These are phyloP conservation scores for Raphanus hybrid DNA, from an alignment of 441 rosid species.

Conservation along the genomic window DNA sequence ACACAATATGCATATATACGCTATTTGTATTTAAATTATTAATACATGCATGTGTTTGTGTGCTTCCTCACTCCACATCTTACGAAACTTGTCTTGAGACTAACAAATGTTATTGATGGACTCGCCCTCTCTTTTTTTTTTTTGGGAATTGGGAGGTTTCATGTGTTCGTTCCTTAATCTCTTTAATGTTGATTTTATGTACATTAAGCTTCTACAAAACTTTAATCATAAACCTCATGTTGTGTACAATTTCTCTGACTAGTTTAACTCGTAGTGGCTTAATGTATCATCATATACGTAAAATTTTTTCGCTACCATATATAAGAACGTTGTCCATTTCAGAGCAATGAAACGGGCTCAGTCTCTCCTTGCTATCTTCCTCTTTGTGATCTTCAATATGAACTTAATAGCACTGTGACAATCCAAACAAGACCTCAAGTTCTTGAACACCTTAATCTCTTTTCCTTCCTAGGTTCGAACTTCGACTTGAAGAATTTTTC, in stretches of 20 bases:
- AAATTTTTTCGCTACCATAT: not conserved
- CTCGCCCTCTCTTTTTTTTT: not conserved
- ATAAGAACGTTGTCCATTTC: too few relatives aligned
- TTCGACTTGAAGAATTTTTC: too few relatives aligned
- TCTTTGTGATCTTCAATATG: not conserved
- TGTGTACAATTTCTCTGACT: not conserved
- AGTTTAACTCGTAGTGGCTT: not conserved
- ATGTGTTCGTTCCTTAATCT: not conserved
- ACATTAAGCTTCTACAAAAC: conserved; percentile 10
- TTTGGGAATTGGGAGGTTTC: not conserved
- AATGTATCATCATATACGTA: not conserved
- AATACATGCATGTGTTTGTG: conserved; percentile 3
- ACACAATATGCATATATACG: conserved; percentile 5
- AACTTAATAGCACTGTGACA: not conserved
- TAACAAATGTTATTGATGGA: not conserved
- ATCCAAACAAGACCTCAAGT: not conserved
- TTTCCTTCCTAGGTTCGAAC: too few relatives aligned
- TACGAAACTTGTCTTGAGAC: conserved; percentile 19
- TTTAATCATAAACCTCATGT: not conserved
- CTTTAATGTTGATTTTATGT: not conserved
- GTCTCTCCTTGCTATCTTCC: not conserved
- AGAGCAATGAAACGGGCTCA: too few relatives aligned
- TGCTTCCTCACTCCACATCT: conserved; percentile 13
- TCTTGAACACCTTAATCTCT: not conserved
- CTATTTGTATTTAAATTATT: not conserved